These are phyloP conservation scores for Fusarium brevicatenulatum DNA, from an alignment of 2,329 filamentous ascomycete species.

Conservation along the genomic window DNA sequence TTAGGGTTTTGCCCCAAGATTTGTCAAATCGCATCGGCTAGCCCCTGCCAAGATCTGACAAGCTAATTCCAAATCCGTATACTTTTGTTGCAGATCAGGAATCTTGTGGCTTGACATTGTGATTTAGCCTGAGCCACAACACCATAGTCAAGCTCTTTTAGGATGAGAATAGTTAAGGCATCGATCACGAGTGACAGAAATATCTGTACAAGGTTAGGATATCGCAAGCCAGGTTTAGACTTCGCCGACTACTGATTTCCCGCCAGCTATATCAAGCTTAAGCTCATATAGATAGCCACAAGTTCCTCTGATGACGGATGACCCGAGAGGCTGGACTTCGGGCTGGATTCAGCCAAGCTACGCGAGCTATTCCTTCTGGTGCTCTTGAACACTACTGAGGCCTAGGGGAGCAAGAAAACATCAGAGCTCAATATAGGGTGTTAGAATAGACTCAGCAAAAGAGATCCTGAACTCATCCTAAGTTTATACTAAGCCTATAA, in stretches of 20 bases:
- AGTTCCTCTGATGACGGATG: neutral
- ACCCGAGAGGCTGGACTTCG: neutral
- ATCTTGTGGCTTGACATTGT: neutral
- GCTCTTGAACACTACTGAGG: rapidly evolving
- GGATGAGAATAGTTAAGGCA: neutral
- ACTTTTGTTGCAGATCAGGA: neutral
- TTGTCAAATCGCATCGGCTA: neutral
- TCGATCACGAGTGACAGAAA: neutral
- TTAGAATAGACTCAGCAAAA: neutral
- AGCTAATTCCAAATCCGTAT: neutral
- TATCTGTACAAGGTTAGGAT: neutral
- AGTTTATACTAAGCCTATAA: neutral
- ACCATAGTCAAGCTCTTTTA: neutral
- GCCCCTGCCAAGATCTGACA: neutral
- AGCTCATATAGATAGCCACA: no score
- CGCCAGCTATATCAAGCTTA: rapidly evolving
- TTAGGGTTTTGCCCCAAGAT: neutral
- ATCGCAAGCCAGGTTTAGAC: neutral
- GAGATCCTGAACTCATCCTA: neutral
- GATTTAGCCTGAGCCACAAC: neutral
- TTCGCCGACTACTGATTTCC: rapidly evolving
- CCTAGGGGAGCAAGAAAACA: neutral
- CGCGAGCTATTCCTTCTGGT: rapidly evolving
- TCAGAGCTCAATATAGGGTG: rapidly evolving
- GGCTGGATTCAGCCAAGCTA: neutral